Evolutionary conservation across 768 basidiomycete species (phyloP), one percentile per base, ranked within the genome.

Genomic region (Lactarius sp.): DNA sequence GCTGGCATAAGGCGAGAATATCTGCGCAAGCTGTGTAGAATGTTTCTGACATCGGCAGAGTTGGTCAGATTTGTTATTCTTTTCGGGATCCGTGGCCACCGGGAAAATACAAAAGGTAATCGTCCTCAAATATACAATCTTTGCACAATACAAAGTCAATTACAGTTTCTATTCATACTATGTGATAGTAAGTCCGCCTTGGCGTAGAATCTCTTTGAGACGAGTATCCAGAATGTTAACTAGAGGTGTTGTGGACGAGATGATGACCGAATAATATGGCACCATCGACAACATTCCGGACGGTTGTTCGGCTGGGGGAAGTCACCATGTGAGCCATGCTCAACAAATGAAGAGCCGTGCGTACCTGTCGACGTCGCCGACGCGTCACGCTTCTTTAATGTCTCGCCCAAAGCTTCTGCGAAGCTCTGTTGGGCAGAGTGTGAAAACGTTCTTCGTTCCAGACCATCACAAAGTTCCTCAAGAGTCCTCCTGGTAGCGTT

Each of bases 11-110:
- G 0, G 81, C 75, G 10, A 90, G 80, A 16, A 87, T 85, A 63
- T 89, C 83, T 3, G 88, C 88, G 69, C 81, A 88, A 9, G 84
- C 79, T n/a, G 77, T 77, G 69, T 85, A 90, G 12, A 90, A 78
- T 8, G 77, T 71, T 18, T 83, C 79, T 20, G 81, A 70, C 82
- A 83, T 83, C 16, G 50, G 52, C 13, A 51, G 31, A 49, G 39
- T 18, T 41, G 59, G 22, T 51, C 41, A 52, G 42, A n/a, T 18
- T 0, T 2, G 27, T 27, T 2, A 27, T 27, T 27, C 8, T 27
- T 60, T 22, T 53, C 54, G 14, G 33, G 60, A 50, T 10, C 36
- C 1, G n/a, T 27, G 27, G 2, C 27, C 27, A 27, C 27, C 27
- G 27, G 27, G 27, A 27, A 27, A 27, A 2, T 27, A 0, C 2